Conservation (phyloP, 352 stramenopile species). For the Phytophthora boehmeriae region DNA sequence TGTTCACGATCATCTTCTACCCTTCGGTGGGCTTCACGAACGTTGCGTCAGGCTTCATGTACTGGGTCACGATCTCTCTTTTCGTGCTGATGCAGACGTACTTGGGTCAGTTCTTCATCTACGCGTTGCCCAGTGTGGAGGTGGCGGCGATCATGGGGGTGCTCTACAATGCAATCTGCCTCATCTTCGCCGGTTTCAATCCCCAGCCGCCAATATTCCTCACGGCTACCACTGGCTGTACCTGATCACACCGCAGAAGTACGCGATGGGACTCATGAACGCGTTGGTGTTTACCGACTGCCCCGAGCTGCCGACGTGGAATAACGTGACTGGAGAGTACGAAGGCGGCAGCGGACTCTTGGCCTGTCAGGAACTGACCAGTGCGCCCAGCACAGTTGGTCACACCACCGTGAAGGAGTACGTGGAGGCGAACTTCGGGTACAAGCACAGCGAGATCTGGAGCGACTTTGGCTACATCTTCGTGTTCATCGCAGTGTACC, state of each 20-base stretch:
- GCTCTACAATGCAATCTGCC: conserved; percentile 42
- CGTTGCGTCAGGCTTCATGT: conserved; percentile 39
- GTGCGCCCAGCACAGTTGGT: conserved; percentile 14
- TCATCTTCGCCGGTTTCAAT: conserved; percentile 49
- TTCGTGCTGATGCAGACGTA: conserved; percentile 47
- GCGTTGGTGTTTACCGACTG: conserved; percentile 41
- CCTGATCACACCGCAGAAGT: conserved; percentile 43
- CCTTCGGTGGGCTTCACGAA: conserved; percentile 52
- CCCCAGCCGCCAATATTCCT: conserved; percentile 40
- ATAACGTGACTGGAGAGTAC: conserved; percentile 18
- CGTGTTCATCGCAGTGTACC: conserved; percentile 35
- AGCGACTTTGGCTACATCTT: conserved; percentile 34
- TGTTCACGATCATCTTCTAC: conserved; percentile 57
- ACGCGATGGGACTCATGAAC: conserved; percentile 33
- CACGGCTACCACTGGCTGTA: conserved; percentile 51
- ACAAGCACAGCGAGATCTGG: conserved; percentile 40
- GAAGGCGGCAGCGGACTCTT: conserved; percentile 17
- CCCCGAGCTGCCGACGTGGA: conserved; percentile 27
- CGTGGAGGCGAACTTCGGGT: conserved; percentile 28
- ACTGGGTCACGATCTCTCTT: conserved; percentile 43
- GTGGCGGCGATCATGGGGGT: conserved; percentile 45
- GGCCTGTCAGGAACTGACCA: conserved; percentile 19
- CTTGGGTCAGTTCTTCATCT: conserved; percentile 41
- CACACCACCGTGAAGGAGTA: conserved; percentile 29
- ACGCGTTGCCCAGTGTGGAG: conserved; percentile 39